phyloP scores from a whole-genome alignment of 768 basidiomycete species.

The Auriscalpium orientale region DNA sequence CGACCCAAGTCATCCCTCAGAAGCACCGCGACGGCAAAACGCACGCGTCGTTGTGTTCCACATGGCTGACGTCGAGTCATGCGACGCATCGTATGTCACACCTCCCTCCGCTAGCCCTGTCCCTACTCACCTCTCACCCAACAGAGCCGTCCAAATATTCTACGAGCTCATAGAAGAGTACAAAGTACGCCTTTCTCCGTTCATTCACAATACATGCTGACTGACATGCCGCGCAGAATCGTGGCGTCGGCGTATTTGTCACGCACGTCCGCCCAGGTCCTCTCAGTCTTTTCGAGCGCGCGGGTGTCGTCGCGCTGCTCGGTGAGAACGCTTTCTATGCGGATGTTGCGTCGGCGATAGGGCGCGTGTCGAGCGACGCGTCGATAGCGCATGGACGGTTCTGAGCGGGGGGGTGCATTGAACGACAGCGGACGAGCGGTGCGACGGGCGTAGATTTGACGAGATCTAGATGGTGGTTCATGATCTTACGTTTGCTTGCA shows the following conservation, averaged over 20 bases:
- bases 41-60: constrained; percentile 85
- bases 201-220: background rate
- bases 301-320: constrained; percentile 35
- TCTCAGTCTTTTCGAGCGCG: constrained; percentile 33
- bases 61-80: constrained; percentile 82
- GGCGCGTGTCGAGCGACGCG: constrained; percentile 23
- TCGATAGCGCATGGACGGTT: background rate
- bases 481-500: no score
- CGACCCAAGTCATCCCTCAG: constrained; percentile 78
- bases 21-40: constrained; percentile 68
- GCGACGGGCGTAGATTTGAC: no score
- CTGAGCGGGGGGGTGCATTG: no score
- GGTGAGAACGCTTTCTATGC: constrained; percentile 38
- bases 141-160: constrained; percentile 78
- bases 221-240: constrained; percentile 24
- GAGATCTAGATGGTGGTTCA: no score
- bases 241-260: constrained; percentile 38
- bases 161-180: constrained; percentile 75
- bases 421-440: no score
- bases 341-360: constrained; percentile 36
- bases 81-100: constrained; percentile 78
- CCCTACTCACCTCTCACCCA: constrained; percentile 2
- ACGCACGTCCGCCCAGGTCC: constrained; percentile 36
- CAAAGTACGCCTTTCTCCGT: constrained; percentile 35
- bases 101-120: background rate